Conservation (phyloP, 108 stramenopile species). For the Schizochytrium sp. region DNA sequence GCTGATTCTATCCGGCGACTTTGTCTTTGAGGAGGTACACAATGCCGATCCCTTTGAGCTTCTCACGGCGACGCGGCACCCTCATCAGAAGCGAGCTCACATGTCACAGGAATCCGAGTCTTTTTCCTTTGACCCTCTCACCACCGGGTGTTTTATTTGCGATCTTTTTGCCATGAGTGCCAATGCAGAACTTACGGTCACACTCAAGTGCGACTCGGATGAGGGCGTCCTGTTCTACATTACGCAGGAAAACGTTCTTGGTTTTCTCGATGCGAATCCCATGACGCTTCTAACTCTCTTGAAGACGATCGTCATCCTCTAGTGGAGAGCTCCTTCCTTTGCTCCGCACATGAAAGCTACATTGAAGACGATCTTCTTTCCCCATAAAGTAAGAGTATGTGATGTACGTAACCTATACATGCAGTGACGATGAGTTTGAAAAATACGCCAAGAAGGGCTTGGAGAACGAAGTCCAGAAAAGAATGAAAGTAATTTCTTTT, state of each 20-base stretch:
- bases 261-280: background rate
- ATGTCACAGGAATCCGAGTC: background rate
- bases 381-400: no score
- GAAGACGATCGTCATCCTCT: background rate
- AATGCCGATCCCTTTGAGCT: background rate
- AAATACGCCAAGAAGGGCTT: no score
- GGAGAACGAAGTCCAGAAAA: no score
- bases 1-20: slow-evolving; percentile 15
- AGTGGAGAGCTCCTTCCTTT: background rate
- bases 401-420: no score
- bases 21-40: slow-evolving; percentile 19
- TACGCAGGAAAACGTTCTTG: background rate
- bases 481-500: no score
- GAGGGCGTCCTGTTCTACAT: slow-evolving; percentile 7
- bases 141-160: background rate
- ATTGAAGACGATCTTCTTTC: background rate
- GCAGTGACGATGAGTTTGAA: no score
- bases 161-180: background rate
- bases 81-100: background rate
- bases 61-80: background rate
- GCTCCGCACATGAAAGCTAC: background rate
- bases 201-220: background rate
- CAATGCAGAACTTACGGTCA: background rate
- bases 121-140: background rate
- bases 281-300: background rate